Conservation (phyloP, 164 flowering plant species). For the Umbilicus rupestris region DNA sequence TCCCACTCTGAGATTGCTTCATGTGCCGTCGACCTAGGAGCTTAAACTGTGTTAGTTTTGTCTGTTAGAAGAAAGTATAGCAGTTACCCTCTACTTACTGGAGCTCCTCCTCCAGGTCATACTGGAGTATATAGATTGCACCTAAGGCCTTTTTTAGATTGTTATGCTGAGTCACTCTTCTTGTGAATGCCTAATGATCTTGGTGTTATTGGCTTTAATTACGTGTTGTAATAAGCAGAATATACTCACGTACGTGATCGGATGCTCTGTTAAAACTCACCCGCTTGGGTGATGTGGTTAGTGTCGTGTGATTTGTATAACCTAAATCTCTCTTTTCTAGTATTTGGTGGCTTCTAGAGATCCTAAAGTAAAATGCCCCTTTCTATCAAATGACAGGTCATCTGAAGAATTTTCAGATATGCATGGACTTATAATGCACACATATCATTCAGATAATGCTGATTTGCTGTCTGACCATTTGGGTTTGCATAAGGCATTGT, state of each 20-base stretch:
- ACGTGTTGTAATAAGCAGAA: not conserved
- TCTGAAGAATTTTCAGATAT: slow-evolving; percentile 72
- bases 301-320: not conserved
- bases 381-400: slow-evolving; percentile 62
- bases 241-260: not conserved
- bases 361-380: slow-evolving; percentile 22
- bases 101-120: too few species aligned
- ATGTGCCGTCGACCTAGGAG: not conserved
- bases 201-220: not conserved
- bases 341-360: slow-evolving; percentile 11
- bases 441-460: slow-evolving; percentile 61
- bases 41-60: not conserved
- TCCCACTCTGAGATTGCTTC: too few species aligned
- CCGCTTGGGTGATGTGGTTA: not conserved
- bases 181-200: not conserved
- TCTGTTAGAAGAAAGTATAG: not conserved
- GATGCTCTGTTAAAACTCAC: not conserved
- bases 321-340: slow-evolving; percentile 5
- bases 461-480: slow-evolving; percentile 68
- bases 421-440: slow-evolving; percentile 80
- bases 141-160: not conserved
- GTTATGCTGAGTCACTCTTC: too few species aligned
- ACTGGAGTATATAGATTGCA: not conserved
- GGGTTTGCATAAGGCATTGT: slow-evolving; percentile 90
- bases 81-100: not conserved